Base-by-base conservation (phyloP, 1,284 basidiomycete species). In the Irpex sp. region DNA sequence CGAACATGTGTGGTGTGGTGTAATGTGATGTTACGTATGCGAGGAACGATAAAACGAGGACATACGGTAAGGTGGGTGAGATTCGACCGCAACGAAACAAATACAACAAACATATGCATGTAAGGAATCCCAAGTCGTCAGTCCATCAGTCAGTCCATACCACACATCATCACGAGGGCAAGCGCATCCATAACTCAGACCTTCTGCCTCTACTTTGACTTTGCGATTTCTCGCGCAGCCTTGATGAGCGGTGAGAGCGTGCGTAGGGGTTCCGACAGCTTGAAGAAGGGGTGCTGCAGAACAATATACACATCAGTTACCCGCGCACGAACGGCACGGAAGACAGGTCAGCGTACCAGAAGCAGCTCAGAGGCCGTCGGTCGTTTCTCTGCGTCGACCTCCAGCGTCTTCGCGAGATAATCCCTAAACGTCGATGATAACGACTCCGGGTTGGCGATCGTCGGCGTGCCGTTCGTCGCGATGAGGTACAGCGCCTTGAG, bases 381-480 rank as follows among this genome's bases (percentile, higher is more conserved):
- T 64, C 97, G 83, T 76, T 92, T 93, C 74, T 98, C 96, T 9
- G 93, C 91, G 72, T 98, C 95, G 15, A 99, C 97, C 68, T 97
- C 95, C 57, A 99, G 81, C n/a, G 92, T 91, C 74, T 91, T 89
- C 15, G 88, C 84, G 49, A 99, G 81, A 73, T 98, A 99, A 73
- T 97, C 93, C 66, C 87, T 89, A 81, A 99, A 98, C n/a, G 92
- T 84, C 0, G 85, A 74, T 5, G 89, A 92, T 21, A 98, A 81
- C 68, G 92, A 91, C 77, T 98, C 96, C 26, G 96, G 96, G 75
- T 98, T 97, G 68, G 95, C 93, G 68, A 99, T 94, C 64, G 93
- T 93, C 8, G 97, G 97, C 57, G 96, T 98, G n/a, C 97, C 96
- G 73, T 98, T 98, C 19, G 96, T 98, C 4, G 96, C 96, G 72